phyloP scores from a whole-genome alignment of 2,329 filamentous ascomycete genomes.

The Neoascochyta sp. region DNA sequence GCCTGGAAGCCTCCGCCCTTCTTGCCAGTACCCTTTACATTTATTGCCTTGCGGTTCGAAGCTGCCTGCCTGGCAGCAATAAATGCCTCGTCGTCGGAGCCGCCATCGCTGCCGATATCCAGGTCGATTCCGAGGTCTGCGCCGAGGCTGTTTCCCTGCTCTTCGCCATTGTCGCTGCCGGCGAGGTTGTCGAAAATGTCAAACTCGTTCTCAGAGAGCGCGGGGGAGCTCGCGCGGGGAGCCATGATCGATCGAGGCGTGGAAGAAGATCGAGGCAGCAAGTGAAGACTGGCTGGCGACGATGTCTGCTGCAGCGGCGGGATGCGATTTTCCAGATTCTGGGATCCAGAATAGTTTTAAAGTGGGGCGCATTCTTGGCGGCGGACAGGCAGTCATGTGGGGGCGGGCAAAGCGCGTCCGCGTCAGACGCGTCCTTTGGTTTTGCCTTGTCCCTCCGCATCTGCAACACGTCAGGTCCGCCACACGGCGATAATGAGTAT shows the following conservation, averaged over 20 bases:
- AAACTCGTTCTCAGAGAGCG: conserved; percentile 82
- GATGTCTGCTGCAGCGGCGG: conserved; percentile 5
- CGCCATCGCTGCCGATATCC: conserved; percentile 53
- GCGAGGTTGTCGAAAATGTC: conserved; percentile 82
- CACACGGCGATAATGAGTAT: conserved; percentile 11
- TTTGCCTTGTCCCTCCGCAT: conserved; percentile 3
- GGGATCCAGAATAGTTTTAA: conserved; percentile 18
- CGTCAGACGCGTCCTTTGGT: conserved; percentile 14
- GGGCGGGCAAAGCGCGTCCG: conserved; percentile 29
- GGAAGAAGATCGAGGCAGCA: conserved; percentile 3
- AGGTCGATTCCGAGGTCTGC: conserved; percentile 38
- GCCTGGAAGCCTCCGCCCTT: conserved; percentile 96
- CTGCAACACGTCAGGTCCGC: conserved; percentile 8
- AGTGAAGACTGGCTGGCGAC: conserved; percentile 8
- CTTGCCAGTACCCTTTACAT: conserved; percentile 78
- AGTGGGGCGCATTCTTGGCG: conserved; percentile 28
- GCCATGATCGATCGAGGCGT: conserved; percentile 55
- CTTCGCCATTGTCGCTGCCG: conserved; percentile 53
- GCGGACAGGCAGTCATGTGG: conserved; percentile 16
- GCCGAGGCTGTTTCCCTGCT: conserved; percentile 37
- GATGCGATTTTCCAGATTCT: conserved; percentile 1
- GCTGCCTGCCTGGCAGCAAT: conserved; percentile 85
- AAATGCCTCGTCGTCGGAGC: conserved; percentile 72
- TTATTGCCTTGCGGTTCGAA: conserved; percentile 79
- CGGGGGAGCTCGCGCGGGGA: conserved; percentile 71